Conservation (phyloP, 225 moss, liverwort and hornwort genomes). For the Pseudoscleropodium purum region DNA sequence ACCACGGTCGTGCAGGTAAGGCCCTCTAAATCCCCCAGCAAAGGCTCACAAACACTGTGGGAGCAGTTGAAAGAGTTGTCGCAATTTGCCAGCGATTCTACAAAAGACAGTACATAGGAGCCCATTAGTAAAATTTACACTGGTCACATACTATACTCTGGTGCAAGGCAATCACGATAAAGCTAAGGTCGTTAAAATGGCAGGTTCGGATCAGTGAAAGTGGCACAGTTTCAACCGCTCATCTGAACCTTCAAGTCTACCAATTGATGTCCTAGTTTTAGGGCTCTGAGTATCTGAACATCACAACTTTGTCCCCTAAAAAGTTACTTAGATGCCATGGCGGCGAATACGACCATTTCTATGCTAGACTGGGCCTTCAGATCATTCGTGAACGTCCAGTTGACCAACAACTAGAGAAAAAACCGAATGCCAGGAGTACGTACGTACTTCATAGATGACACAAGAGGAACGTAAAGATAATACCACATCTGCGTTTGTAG, state of each 20-base stretch:
- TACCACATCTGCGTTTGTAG: neutral
- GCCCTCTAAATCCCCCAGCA: neutral
- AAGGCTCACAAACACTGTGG: neutral
- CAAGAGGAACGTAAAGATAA: neutral
- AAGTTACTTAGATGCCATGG: neutral
- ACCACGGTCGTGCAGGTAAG: neutral
- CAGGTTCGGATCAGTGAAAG: neutral
- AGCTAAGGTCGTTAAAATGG: neutral
- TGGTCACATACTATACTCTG: neutral
- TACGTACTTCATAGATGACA: neutral
- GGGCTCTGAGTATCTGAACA: neutral
- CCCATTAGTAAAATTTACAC: neutral
- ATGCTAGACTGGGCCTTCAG: neutral
- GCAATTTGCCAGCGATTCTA: neutral
- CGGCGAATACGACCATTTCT: neutral
- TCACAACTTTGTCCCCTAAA: neutral
- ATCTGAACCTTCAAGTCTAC: neutral
- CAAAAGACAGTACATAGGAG: neutral
- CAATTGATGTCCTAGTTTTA: neutral
- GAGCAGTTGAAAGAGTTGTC: neutral
- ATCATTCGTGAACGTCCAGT: neutral
- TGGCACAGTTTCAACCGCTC: neutral
- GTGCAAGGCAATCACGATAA: neutral
- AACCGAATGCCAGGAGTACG: neutral
- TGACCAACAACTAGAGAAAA: neutral